phyloP scores from a whole-genome alignment of 2,329 filamentous ascomycete genomes.

The Nemania sp. region DNA sequence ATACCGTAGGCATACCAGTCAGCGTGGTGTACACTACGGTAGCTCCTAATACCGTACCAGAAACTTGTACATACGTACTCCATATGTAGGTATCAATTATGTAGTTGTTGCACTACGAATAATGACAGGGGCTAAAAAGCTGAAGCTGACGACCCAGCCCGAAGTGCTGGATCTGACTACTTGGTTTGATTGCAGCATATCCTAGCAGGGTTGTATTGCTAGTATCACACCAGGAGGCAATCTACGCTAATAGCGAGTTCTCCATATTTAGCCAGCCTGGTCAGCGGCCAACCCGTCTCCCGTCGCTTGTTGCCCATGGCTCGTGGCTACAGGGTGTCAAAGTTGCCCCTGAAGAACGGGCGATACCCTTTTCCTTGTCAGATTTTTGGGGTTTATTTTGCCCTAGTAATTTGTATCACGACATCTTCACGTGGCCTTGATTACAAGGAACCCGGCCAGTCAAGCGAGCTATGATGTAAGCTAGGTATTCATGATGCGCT shows the following conservation, averaged over 20 bases:
- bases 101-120: background rate
- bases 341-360: slow-evolving; percentile 22
- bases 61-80: no score
- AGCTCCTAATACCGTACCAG: background rate
- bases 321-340: slow-evolving; percentile 23
- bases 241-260: slow-evolving; percentile 16
- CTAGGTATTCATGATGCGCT: no score
- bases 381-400: slow-evolving; percentile 11
- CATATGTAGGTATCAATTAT: background rate
- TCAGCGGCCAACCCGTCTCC: slow-evolving; percentile 21
- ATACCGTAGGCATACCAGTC: no score
- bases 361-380: slow-evolving; percentile 19
- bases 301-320: slow-evolving; percentile 15
- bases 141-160: slow-evolving; percentile 25
- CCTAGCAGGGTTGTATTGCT: slow-evolving; percentile 21
- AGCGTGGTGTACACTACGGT: no score
- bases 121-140: slow-evolving; percentile 13
- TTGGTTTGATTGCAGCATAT: slow-evolving; percentile 23
- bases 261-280: slow-evolving; percentile 19
- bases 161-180: slow-evolving; percentile 29
- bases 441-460: slow-evolving; percentile 10
- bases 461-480: slow-evolving; percentile 3
- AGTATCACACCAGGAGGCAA: no score
- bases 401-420: slow-evolving; percentile 26
- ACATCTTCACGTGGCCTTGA: slow-evolving; percentile 28